Percentiles rank a stretch among this genome's conserved stretches.
phyloP scores from a whole-genome alignment of 768 basidiomycete species.

The Fibroporia radiculosa region DNA sequence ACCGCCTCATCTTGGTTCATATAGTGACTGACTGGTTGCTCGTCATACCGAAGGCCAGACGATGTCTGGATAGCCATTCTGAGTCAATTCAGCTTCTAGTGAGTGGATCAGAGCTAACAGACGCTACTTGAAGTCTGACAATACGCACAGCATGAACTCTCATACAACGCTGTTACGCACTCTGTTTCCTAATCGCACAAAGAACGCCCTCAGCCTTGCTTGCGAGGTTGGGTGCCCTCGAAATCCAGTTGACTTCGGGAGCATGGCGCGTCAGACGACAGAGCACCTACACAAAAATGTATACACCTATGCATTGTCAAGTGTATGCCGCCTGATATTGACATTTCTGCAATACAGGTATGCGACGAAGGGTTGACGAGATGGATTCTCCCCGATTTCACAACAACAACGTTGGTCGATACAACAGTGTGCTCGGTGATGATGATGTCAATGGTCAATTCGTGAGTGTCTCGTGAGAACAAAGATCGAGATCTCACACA shows the following conservation, averaged over 20 bases:
- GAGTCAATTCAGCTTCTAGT: constrained; percentile 29
- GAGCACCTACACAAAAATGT: constrained; percentile 16
- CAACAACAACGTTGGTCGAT: constrained; percentile 24
- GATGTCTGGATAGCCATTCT: constrained; percentile 42
- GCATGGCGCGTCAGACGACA: constrained; percentile 22
- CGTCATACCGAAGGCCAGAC: constrained; percentile 34
- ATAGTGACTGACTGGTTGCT: fast-evolving
- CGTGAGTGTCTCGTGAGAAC: not conserved
- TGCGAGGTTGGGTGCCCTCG: constrained; percentile 20
- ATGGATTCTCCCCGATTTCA: constrained; percentile 24
- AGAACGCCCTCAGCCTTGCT: constrained; percentile 19
- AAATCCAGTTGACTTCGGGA: constrained; percentile 25
- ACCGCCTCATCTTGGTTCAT: not conserved
- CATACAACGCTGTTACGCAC: constrained; percentile 26
- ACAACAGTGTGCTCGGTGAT: constrained; percentile 19
- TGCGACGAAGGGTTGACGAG: constrained; percentile 18
- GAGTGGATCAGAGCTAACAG: not conserved
- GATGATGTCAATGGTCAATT: constrained; percentile 23
- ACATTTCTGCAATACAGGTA: constrained; percentile 8
- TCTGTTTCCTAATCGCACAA: constrained; percentile 28
- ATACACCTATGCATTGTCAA: not conserved
- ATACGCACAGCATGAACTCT: constrained; percentile 16
- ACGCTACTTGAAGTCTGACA: too few species aligned
- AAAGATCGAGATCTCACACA: not conserved
- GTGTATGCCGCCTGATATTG: not conserved